These are phyloP conservation scores for Hericium erinaceus DNA, from an alignment of 768 basidiomycete species.

Conservation along the genomic window DNA sequence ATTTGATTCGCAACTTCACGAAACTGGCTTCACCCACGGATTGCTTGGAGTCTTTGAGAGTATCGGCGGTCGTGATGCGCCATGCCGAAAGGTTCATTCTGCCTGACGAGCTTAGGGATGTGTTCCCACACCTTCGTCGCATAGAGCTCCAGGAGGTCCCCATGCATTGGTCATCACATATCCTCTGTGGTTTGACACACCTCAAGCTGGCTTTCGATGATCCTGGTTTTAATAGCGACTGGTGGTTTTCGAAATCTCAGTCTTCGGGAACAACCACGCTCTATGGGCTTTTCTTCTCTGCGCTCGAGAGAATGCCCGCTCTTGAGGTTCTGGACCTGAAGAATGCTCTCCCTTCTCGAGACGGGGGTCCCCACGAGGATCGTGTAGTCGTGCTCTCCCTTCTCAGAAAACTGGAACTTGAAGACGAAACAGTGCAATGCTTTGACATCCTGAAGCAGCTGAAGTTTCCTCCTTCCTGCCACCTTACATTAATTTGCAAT, in stretches of 20 bases:
- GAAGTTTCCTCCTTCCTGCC: too few species aligned
- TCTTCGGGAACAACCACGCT: not conserved
- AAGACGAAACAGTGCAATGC: too few species aligned
- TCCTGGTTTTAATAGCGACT: too few species aligned
- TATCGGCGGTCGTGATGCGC: not conserved
- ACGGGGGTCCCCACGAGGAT: not conserved
- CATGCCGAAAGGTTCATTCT: not conserved
- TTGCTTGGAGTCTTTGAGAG: not conserved
- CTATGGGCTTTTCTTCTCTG: not conserved
- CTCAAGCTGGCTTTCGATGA: not conserved
- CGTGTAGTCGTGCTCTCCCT: too few species aligned
- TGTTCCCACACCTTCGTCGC: not conserved
- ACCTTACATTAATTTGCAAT: too few species aligned
- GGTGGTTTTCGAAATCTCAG: not conserved
- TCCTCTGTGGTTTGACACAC: not conserved
- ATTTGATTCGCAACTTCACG: not conserved
- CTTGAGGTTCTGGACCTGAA: not conserved
- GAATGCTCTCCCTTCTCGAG: not conserved
- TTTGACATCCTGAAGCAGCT: too few species aligned
- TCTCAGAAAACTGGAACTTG: too few species aligned
- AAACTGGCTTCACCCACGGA: not conserved
- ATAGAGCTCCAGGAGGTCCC: not conserved
- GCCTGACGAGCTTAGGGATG: not conserved
- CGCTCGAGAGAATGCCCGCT: not conserved
- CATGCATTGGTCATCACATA: not conserved